Evolutionary conservation across 163 green algal genomes (phyloP).

Genomic region (Chlorella variabilis): DNA sequence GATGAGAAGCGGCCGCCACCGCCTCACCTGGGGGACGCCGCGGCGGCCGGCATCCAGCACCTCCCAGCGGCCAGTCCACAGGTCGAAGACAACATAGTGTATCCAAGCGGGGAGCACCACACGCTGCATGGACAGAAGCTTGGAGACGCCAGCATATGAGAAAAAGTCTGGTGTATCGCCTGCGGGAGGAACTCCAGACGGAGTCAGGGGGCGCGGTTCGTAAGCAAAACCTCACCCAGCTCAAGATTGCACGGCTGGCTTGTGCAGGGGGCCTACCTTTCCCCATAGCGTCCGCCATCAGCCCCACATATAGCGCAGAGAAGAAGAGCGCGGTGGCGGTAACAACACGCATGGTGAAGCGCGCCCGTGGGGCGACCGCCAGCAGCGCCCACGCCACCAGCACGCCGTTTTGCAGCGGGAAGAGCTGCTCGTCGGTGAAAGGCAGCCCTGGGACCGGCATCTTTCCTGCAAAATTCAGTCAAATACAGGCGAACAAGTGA

Average conservation of each 20-base stretch:
- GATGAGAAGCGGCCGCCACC: too few relatives aligned
- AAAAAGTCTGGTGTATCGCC: not conserved
- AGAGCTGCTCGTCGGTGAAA: constrained; percentile 10
- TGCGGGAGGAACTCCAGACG: too few relatives aligned
- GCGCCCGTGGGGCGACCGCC: not conserved
- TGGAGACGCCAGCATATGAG: not conserved
- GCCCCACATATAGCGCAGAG: not conserved
- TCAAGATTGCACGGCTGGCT: too few relatives aligned
- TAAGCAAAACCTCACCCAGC: too few relatives aligned
- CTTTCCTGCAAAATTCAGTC: not conserved
- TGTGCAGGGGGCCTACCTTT: not conserved
- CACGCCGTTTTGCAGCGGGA: not conserved
- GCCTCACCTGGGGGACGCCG: constrained; percentile 16
- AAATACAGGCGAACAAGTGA: too few relatives aligned
- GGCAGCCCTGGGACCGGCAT: constrained; percentile 22
- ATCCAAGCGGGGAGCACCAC: constrained; percentile 20
- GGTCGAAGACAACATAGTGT: constrained; percentile 26
- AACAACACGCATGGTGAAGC: not conserved
- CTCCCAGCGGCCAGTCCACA: constrained; percentile 24
- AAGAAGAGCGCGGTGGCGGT: not conserved
- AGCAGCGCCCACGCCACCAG: constrained; percentile 11
- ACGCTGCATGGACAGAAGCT: constrained; percentile 5
- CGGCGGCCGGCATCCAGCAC: constrained; percentile 4
- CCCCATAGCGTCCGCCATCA: not conserved
- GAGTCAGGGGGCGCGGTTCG: too few relatives aligned